Conservation (phyloP, 805 yeast genomes). For the Suhomyces kilbournensis region DNA sequence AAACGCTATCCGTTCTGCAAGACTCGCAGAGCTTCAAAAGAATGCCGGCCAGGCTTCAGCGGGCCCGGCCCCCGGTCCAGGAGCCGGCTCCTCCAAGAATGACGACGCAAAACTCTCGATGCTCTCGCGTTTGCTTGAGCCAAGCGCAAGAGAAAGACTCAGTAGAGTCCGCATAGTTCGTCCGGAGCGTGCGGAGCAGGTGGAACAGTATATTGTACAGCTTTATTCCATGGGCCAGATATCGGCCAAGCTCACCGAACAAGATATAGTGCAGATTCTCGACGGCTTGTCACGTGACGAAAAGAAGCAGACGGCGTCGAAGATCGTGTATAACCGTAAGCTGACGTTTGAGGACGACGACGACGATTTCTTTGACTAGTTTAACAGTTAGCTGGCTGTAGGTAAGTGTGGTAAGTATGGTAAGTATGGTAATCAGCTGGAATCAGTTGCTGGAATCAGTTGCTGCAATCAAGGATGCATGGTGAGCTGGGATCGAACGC, state of each 20-base stretch:
- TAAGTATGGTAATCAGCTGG: too few species aligned
- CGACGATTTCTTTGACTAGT: slow-evolving; percentile 16
- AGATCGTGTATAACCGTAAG: slow-evolving; percentile 47
- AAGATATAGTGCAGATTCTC: slow-evolving; percentile 76
- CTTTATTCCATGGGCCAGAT: slow-evolving; percentile 77
- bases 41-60: slow-evolving; percentile 50
- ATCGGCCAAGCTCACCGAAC: slow-evolving; percentile 69
- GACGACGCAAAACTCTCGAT: slow-evolving; percentile 42
- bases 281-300: slow-evolving; percentile 79
- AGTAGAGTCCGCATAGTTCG: slow-evolving; percentile 84
- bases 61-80: slow-evolving; percentile 1
- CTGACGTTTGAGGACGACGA: slow-evolving; percentile 8
- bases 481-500: too few species aligned
- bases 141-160: slow-evolving; percentile 83
- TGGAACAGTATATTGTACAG: slow-evolving; percentile 73
- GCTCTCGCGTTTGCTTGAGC: slow-evolving; percentile 70
- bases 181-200: slow-evolving; percentile 87
- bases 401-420: too few species aligned
- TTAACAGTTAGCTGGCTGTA: too few species aligned
- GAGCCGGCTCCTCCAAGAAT: slow-evolving; percentile 14
- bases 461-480: too few species aligned
- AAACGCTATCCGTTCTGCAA: slow-evolving; percentile 89
- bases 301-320: slow-evolving; percentile 55
- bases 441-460: too few species aligned
- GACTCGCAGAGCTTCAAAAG: slow-evolving; percentile 77